Base-by-base conservation (phyloP, 805 yeast species). In the Kluyveromyces nonfermentans region DNA sequence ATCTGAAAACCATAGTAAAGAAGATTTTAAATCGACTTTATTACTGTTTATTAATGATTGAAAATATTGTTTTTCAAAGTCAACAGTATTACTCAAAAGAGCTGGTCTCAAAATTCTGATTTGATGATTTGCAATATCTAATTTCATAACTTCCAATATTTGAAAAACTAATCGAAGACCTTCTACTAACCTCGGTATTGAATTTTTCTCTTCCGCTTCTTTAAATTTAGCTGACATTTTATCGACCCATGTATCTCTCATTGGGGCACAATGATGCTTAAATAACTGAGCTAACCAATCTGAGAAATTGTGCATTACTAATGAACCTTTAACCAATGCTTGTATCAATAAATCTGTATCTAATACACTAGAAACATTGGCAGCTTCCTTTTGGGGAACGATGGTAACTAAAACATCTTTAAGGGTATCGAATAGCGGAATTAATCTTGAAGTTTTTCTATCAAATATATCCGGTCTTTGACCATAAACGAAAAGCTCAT, bases 121-220 rank as follows among this genome's bases (percentile, higher is more conserved):
- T 65, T 89, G 96, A 59, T 89, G 96, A 64, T 89, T 89, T 14
- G 97, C 96, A 44, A 88, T 93, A 57, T 90, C 97, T 49, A 89
- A 70, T 62, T 89, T 90, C 95, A 89, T 88, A 9, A 95, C 90
- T 62, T 89, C 97, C 50, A 90, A 69, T 46, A 90, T 82, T 46
- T 84, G 81, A 58, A 89, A 86, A 7, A 85, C 73, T 62, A 80
- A 74, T 44, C 88, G 73, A 42, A 90, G 67, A 1, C 94, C 96
- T 30, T 79, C 85, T 25, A 85, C 83, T 34, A 88, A 67, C 48
- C 71, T 69, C 5, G 65, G 49, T 4, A 73, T 62, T n/a, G 77
- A 69, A 45, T 67, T 63, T 30, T 69, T 70, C n/a, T 56, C 51
- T 47, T 69, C 70, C 14, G 70, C 70, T 41, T 60, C 57, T 37